Conservation (phyloP, 306 rosid species). For the Acacia acuminata region DNA sequence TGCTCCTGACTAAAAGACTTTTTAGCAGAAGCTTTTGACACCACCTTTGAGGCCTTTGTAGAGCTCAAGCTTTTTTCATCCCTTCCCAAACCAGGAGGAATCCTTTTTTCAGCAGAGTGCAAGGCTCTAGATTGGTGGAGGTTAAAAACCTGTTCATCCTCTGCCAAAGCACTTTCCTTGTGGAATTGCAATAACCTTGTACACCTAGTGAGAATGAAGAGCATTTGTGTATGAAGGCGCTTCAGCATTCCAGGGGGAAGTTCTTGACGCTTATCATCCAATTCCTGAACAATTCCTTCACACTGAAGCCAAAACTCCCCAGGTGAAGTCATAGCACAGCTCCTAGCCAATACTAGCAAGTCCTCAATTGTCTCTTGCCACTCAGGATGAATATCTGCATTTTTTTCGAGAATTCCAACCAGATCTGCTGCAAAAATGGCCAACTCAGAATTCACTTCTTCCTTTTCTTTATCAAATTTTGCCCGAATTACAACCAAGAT, state of each 20-base stretch:
- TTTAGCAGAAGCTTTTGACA: constrained; percentile 63
- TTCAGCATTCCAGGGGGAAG: constrained; percentile 87
- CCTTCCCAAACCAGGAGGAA: constrained; percentile 64
- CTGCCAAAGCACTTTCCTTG: constrained; percentile 91
- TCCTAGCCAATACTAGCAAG: constrained; percentile 91
- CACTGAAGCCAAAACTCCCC: constrained; percentile 99
- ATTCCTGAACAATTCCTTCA: constrained; percentile 97
- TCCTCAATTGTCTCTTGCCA: constrained; percentile 97
- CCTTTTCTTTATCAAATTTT: constrained; percentile 94
- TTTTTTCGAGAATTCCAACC: constrained; percentile 90
- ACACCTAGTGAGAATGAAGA: constrained; percentile 97
- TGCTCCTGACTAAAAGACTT: constrained; percentile 96
- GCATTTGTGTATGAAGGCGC: constrained; percentile 95
- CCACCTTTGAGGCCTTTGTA: constrained; percentile 39
- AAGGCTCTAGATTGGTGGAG: constrained; percentile 81
- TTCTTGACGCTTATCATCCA: constrained; percentile 99
- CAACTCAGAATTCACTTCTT: constrained; percentile 86
- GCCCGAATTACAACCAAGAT: constrained; percentile 76
- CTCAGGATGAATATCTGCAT: constrained; percentile 92
- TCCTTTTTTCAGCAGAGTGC: constrained; percentile 66
- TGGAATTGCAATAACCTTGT: constrained; percentile 94
- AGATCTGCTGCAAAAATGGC: constrained; percentile 96
- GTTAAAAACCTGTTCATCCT: constrained; percentile 79
- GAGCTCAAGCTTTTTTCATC: constrained; percentile 58
- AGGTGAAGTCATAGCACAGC: constrained; percentile 90